These are phyloP conservation scores for Solanum pinnatisectum DNA, from an alignment of 257 asterid genomes.

Conservation along the genomic window DNA sequence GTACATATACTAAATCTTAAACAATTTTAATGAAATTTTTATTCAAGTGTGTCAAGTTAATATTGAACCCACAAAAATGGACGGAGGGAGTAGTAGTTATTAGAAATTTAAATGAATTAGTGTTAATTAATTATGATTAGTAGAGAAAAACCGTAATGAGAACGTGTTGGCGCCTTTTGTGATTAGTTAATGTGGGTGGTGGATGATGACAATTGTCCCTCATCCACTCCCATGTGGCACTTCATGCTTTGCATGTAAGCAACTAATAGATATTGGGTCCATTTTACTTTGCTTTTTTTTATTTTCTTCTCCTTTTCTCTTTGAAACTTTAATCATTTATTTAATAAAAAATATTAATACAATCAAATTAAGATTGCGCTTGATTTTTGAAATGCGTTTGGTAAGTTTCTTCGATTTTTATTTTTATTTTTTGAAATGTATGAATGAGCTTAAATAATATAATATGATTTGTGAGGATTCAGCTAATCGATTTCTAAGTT, in stretches of 20 bases:
- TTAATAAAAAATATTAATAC: neutral
- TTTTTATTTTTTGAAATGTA: neutral
- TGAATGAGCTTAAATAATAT: neutral
- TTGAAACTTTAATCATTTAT: neutral
- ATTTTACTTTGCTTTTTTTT: neutral
- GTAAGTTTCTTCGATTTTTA: neutral
- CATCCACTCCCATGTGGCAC: conserved; percentile 33
- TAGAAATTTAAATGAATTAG: neutral
- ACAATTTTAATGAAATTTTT: fast-evolving
- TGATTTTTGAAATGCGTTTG: neutral
- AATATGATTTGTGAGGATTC: neutral
- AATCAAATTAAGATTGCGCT: neutral
- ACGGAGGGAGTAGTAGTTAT: neutral
- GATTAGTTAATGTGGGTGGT: conserved; percentile 22
- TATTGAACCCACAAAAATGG: neutral
- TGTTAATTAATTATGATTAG: neutral
- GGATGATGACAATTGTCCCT: conserved; percentile 26
- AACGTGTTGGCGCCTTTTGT: conserved; percentile 40
- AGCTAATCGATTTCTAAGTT: neutral
- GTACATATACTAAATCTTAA: too few relatives aligned
- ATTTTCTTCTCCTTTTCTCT: neutral
- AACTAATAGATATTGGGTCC: neutral
- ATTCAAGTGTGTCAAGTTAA: too few relatives aligned
- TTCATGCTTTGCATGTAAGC: conserved; percentile 43
- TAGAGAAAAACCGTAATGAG: conserved; percentile 9